Conservation (phyloP, 352 stramenopile genomes). For the Plasmopara viticola region DNA sequence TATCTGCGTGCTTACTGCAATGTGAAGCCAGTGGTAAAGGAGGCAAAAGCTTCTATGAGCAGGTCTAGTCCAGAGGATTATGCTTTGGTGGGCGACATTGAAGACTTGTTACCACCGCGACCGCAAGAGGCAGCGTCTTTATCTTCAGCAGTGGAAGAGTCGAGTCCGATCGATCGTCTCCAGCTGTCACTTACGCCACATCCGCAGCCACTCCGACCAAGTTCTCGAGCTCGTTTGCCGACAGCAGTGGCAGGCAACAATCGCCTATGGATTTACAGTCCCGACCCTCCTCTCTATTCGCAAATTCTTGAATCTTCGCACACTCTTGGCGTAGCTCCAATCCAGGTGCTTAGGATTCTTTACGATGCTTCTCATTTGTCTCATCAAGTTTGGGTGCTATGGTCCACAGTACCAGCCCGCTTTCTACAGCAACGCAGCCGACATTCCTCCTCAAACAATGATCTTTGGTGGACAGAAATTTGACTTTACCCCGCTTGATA, state of each 20-base stretch:
- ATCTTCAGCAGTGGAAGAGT: conserved; percentile 40
- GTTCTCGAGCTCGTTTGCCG: conserved; percentile 7
- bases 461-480: conserved; percentile 74
- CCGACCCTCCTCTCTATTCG: conserved; percentile 32
- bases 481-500: conserved; percentile 36
- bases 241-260: conserved; percentile 9
- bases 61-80: conserved; percentile 28
- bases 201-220: conserved; percentile 19
- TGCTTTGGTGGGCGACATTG: conserved; percentile 42
- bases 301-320: conserved; percentile 45
- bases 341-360: conserved; percentile 26
- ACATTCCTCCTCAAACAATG: conserved; percentile 69
- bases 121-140: conserved; percentile 22
- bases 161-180: conserved; percentile 30
- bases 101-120: conserved; percentile 52
- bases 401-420: conserved; percentile 39
- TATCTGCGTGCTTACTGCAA: conserved; percentile 3
- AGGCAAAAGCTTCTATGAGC: conserved; percentile 13
- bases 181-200: conserved; percentile 44
- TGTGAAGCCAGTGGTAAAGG: conserved; percentile 15
- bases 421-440: conserved; percentile 43
- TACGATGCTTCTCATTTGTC: neutral
- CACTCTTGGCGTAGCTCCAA: conserved; percentile 27
- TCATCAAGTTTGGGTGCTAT: neutral
- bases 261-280: conserved; percentile 44